phyloP scores from a whole-genome alignment of 192 early-diverging fungal genomes.

The Coemansia sp. region DNA sequence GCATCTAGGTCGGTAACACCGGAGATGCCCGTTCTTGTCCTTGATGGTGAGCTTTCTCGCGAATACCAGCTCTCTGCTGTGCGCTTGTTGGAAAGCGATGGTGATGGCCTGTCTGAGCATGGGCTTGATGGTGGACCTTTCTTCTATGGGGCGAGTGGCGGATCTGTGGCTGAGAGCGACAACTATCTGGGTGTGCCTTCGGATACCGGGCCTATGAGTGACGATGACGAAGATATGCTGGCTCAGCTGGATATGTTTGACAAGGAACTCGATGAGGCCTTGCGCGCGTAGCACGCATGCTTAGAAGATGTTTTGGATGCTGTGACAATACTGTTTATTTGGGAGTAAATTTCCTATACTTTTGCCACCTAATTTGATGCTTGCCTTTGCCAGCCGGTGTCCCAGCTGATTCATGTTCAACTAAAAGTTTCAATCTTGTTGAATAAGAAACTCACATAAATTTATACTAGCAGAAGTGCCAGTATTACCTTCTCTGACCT shows the following conservation, averaged over 20 bases:
- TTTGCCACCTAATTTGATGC: too few species aligned
- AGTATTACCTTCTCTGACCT: too few species aligned
- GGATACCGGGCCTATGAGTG: background rate
- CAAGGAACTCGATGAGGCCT: constrained; percentile 38
- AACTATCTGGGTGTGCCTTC: background rate
- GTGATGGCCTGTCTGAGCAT: background rate
- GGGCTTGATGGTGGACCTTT: background rate
- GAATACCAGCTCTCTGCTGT: background rate
- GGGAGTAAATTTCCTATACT: background rate
- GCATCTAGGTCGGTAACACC: constrained; percentile 24
- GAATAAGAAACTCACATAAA: too few species aligned
- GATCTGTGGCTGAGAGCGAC: background rate
- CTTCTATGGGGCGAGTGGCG: background rate
- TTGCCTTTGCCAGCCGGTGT: too few species aligned
- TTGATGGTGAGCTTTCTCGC: background rate
- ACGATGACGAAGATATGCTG: constrained; percentile 19
- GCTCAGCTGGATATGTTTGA: constrained; percentile 52
- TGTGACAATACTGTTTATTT: background rate
- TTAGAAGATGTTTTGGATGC: background rate
- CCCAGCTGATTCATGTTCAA: too few species aligned
- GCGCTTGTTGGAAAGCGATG: background rate
- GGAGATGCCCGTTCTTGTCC: constrained; percentile 40
- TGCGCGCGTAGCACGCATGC: background rate
- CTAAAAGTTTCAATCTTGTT: too few species aligned
- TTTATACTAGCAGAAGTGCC: too few species aligned